phyloP scores from a whole-genome alignment of 139 green algal species.

The Closterium sp. region DNA sequence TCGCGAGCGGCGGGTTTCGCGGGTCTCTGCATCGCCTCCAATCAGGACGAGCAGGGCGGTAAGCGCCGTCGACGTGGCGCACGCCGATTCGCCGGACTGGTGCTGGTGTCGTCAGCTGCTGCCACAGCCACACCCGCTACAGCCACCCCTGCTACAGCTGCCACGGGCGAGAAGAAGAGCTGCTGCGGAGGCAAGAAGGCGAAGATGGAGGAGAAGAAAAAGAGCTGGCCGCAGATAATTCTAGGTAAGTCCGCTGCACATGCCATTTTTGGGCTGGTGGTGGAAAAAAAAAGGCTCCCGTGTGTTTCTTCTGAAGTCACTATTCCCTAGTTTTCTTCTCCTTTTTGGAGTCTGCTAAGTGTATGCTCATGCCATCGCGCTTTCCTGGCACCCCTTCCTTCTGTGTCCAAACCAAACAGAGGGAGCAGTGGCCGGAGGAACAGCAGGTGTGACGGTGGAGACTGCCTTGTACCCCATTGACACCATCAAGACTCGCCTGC shows the following conservation, averaged over 20 bases:
- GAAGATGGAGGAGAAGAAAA: neutral
- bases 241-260: neutral
- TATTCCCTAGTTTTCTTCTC: no score
- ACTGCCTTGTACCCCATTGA: constrained; percentile 93
- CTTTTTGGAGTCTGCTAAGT: no score
- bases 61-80: neutral
- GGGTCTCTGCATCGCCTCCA: neutral
- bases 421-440: constrained; percentile 35
- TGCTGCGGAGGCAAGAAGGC: neutral
- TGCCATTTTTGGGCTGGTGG: neutral
- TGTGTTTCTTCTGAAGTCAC: no score
- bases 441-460: constrained; percentile 54
- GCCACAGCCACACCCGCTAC: neutral
- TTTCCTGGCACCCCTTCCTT: neutral
- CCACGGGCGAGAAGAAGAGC: neutral
- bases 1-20: neutral
- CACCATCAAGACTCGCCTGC: constrained; percentile 98
- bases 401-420: neutral
- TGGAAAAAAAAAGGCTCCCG: no score
- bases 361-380: no score
- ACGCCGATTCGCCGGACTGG: neutral
- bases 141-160: neutral
- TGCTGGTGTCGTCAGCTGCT: neutral
- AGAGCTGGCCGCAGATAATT: neutral
- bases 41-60: neutral